Percentiles rank a stretch among this genome's conserved stretches.
Conservation (phyloP, 805 yeast species). For the Scheffersomyces lignosus region DNA sequence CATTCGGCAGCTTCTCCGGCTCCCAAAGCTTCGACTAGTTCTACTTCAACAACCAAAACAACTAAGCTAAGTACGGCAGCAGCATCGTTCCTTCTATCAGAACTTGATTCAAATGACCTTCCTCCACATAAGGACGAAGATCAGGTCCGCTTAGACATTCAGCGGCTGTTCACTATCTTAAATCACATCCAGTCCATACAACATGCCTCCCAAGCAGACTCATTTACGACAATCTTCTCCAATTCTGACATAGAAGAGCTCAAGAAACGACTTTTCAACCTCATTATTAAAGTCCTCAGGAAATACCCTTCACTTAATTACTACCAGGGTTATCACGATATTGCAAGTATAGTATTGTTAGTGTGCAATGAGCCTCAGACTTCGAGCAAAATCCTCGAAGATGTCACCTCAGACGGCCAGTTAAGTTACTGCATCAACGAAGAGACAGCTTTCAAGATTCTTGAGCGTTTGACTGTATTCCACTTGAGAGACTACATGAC, state of each 20-base stretch:
- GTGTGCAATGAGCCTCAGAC: slow-evolving; percentile 38
- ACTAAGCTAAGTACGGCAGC: neutral
- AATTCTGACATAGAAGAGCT: slow-evolving; percentile 31
- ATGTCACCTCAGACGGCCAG: neutral
- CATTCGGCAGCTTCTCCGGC: no score
- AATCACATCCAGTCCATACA: slow-evolving; percentile 27
- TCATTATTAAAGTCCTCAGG: slow-evolving; percentile 58
- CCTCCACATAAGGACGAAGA: slow-evolving; percentile 67
- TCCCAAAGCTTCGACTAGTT: neutral
- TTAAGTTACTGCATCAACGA: slow-evolving; percentile 18
- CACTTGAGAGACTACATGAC: slow-evolving; percentile 87
- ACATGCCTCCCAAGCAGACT: slow-evolving; percentile 15
- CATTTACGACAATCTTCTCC: slow-evolving; percentile 35
- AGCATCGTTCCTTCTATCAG: slow-evolving; percentile 4
- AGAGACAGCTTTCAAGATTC: slow-evolving; percentile 36
- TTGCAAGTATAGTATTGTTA: slow-evolving; percentile 65
- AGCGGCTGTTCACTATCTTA: slow-evolving; percentile 58
- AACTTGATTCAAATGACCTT: slow-evolving; percentile 24
- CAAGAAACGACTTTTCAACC: slow-evolving; percentile 37
- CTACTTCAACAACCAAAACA: neutral
- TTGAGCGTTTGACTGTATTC: slow-evolving; percentile 57
- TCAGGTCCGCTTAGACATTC: slow-evolving; percentile 78
- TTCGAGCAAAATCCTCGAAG: slow-evolving; percentile 1
- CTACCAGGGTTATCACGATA: slow-evolving; percentile 93
- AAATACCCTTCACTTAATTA: slow-evolving; percentile 64